A percentile compares a stretch with the other conserved stretches of the same genome.
Evolutionary conservation across 1,284 basidiomycete genomes (phyloP).

Genomic region (Rhodotorula sp.): DNA sequence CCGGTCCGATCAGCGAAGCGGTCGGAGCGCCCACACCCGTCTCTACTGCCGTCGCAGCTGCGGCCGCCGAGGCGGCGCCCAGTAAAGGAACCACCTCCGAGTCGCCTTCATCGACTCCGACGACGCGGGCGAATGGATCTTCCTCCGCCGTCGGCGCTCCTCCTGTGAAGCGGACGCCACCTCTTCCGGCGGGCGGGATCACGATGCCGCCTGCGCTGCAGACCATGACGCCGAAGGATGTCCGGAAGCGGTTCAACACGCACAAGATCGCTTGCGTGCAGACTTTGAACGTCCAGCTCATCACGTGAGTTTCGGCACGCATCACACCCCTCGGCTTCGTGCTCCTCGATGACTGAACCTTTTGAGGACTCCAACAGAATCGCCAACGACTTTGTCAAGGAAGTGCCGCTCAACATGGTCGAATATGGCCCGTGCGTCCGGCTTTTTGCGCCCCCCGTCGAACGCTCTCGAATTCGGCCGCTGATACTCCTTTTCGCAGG

Average conservation of each 20-base stretch:
- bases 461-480: too few species aligned
- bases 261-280: conserved; percentile 33
- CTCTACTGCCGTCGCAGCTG: background rate
- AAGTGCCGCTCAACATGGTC: conserved; percentile 13
- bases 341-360: background rate
- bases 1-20: background rate
- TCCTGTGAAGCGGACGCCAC: conserved; percentile 11
- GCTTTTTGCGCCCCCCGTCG: too few species aligned
- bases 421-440: conserved; percentile 24
- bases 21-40: background rate
- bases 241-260: conserved; percentile 33
- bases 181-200: background rate
- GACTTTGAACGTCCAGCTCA: conserved; percentile 31
- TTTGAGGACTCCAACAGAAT: conserved; percentile 2
- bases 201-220: conserved; percentile 20
- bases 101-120: background rate
- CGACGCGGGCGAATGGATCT: background rate
- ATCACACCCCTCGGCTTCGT: too few species aligned
- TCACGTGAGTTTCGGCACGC: conserved; percentile 37
- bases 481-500: background rate
- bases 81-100: background rate
- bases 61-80: background rate
- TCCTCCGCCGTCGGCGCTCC: background rate
- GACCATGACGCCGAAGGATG: conserved; percentile 30
- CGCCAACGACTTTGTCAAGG: conserved; percentile 28